Evolutionary conservation across 1,284 basidiomycete species (phyloP).

Genomic region (Pisolithus thermaeus): DNA sequence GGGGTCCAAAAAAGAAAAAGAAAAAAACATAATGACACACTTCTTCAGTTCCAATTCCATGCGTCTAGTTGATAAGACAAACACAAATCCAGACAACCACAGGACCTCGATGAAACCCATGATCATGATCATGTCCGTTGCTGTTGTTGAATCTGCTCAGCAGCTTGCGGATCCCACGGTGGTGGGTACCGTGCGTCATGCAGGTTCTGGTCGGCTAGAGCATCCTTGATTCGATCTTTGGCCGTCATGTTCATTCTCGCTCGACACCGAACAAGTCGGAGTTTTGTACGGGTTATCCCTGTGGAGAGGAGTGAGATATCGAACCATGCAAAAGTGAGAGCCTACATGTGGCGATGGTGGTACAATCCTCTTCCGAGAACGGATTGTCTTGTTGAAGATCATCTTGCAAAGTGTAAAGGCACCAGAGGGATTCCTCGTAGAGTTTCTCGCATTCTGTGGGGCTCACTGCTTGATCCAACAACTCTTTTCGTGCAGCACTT

Average conservation of each 20-base stretch:
- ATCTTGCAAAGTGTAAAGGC: constrained; percentile 87
- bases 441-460: constrained; percentile 86
- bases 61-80: not conserved
- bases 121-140: constrained; percentile 12
- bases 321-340: constrained; percentile 3
- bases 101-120: not conserved
- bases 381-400: constrained; percentile 82
- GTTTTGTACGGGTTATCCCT: constrained; percentile 83
- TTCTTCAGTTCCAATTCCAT: not conserved
- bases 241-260: constrained; percentile 68
- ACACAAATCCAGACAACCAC: not conserved
- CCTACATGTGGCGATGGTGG: constrained; percentile 77
- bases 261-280: constrained; percentile 65
- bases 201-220: constrained; percentile 66
- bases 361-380: constrained; percentile 79
- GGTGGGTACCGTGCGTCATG: constrained; percentile 67
- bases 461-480: constrained; percentile 70
- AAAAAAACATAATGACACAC: too few relatives aligned
- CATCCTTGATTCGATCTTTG: constrained; percentile 62
- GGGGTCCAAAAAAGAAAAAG: not conserved
- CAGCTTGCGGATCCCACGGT: constrained; percentile 59
- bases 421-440: constrained; percentile 93
- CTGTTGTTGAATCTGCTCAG: constrained; percentile 19
- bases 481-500: constrained; percentile 86
- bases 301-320: not conserved